Evolutionary conservation across 1,284 basidiomycete genomes (phyloP), one percentile per base, ranked within the genome.

Genomic region (Polyporus tsugae): DNA sequence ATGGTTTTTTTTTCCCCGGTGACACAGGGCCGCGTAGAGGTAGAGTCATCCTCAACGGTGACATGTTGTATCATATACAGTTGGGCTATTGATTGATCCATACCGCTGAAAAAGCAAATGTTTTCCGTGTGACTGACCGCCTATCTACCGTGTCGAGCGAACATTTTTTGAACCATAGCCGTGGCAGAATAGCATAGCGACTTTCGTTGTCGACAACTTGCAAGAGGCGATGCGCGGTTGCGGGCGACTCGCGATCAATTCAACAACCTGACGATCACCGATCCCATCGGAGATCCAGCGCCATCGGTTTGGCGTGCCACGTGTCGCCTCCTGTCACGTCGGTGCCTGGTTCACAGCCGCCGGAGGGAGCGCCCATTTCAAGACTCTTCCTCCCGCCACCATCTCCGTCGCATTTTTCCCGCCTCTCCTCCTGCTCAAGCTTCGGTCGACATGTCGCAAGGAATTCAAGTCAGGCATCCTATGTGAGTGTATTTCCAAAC

Each of bases 241-340:
- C 33, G 53, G 60, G 63, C 55, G 55, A 46, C 57, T 62, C 49
- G 61, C 66, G 65, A 70, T 63, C 67, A 67, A 65, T 38, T 33
- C 42, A 60, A 22, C 67, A 67, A 69, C 53, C 57, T 33, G 58
- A 49, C 69, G 68, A 69, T 69, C 69, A 65, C 64, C 46, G 72
- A 73, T 73, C 69, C 36, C 22, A 68, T 72, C 65, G 63, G 41
- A 59, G 69, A 72, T 72, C 71, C 25, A n/a, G 19, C 25, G 29
- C 35, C 29, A 22, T 58, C 38, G 17, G 35, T 22, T 38, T 33
- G 29, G 55, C 2, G 19, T 36, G 55, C 55, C 38, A 39, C 58
- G 36, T 39, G 58, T n/a, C 36, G 11, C 19, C 36, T 38, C 57
- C 36, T 38, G 22, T 58, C 33, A n/a, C 35, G 35, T 58, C 55